Conservation (phyloP, 2,329 filamentous ascomycete genomes). For the Claviceps humidiphila region DNA sequence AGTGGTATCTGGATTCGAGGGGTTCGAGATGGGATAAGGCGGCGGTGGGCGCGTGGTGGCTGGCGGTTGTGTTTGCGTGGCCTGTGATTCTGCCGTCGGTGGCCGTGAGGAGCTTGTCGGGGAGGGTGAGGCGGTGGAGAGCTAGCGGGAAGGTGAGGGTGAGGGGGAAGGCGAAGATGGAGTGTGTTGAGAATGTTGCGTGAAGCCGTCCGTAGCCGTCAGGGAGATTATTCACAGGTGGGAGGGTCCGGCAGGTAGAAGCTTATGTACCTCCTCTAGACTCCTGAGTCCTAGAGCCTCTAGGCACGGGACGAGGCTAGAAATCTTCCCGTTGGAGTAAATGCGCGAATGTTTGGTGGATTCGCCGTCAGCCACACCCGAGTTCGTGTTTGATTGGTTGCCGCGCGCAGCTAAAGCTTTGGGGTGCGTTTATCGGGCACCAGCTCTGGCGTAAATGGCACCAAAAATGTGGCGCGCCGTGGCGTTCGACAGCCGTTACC, state of each 20-base stretch:
- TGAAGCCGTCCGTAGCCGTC: no score
- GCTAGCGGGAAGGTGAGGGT: slow-evolving; percentile 22
- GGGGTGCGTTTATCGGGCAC: no score
- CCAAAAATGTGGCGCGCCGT: no score
- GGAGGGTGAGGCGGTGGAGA: slow-evolving; percentile 29
- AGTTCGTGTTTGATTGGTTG: background rate
- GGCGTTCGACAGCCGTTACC: no score
- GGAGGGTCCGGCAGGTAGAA: no score
- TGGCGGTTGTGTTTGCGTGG: slow-evolving; percentile 16
- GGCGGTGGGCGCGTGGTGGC: slow-evolving; percentile 17
- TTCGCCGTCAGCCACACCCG: background rate
- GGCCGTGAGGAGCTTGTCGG: slow-evolving; percentile 62
- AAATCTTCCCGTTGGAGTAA: no score
- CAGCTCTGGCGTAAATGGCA: no score
- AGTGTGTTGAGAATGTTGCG: background rate
- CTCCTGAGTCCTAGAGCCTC: no score
- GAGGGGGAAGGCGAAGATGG: slow-evolving; percentile 17
- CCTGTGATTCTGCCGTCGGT: slow-evolving; percentile 55
- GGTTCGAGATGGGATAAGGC: slow-evolving; percentile 11
- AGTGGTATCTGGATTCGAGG: slow-evolving; percentile 20
- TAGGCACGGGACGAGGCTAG: no score
- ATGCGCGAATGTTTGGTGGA: background rate
- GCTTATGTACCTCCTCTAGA: no score
- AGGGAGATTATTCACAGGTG: no score
- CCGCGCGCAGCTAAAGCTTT: background rate